phyloP scores from a whole-genome alignment of 1,139 yeast genomes.

The Saccharomyces pastorianus region DNA sequence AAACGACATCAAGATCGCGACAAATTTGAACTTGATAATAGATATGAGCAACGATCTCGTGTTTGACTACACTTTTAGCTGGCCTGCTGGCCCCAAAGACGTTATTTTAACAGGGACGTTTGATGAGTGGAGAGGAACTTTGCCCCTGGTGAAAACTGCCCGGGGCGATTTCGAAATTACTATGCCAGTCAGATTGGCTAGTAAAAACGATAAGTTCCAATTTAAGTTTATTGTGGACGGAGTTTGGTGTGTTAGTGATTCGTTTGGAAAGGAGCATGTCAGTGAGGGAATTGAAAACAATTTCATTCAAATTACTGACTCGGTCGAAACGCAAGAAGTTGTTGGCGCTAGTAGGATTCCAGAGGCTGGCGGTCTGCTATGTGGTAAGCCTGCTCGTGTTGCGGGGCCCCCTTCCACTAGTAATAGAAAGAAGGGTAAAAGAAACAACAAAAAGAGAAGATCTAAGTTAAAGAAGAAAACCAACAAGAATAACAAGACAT shows the following conservation, averaged over 20 bases:
- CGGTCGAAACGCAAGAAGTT: slow-evolving; percentile 14
- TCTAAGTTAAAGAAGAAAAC: not conserved
- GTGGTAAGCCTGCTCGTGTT: not conserved
- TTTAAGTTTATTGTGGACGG: slow-evolving; percentile 76
- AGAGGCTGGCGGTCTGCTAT: slow-evolving; percentile 40
- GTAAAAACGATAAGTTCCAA: slow-evolving; percentile 37
- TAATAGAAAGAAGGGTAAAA: slow-evolving; percentile 10
- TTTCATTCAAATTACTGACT: slow-evolving; percentile 36
- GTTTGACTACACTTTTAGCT: slow-evolving; percentile 21
- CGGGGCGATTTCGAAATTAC: slow-evolving; percentile 58
- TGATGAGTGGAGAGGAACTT: slow-evolving; percentile 63
- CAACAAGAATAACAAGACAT: not conserved
- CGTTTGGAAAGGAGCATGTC: slow-evolving; percentile 38
- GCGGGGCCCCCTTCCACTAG: slow-evolving; percentile 7
- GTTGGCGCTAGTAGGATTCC: slow-evolving; percentile 42
- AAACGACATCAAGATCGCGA: not conserved
- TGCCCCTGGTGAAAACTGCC: slow-evolving; percentile 52
- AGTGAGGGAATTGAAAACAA: slow-evolving; percentile 59
- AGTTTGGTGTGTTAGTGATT: slow-evolving; percentile 49
- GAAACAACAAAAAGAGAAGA: slow-evolving; percentile 7
- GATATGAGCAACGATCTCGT: not conserved
- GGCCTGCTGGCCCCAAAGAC: slow-evolving; percentile 72
- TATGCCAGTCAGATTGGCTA: slow-evolving; percentile 40
- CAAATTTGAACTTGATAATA: not conserved
- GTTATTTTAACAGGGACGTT: slow-evolving; percentile 73